A percentile compares a stretch with the other conserved stretches of the same genome.
Conservation (phyloP, 2,329 filamentous ascomycete genomes). For the Myriosclerotinia scirpicola region DNA sequence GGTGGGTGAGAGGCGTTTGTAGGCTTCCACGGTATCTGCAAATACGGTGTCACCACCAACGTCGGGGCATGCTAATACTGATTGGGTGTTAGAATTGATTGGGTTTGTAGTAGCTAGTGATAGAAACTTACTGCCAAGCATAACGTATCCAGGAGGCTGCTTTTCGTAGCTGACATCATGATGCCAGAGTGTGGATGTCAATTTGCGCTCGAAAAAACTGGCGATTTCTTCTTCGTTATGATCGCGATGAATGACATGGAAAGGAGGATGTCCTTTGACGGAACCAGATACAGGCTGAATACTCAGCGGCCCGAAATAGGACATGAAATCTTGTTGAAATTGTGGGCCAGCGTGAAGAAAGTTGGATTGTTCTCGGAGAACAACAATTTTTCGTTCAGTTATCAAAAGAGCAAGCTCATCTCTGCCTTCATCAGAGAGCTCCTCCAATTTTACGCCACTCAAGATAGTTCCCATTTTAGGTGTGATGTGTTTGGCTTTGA, state of each 20-base stretch:
- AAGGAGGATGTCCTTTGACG: slow-evolving; percentile 55
- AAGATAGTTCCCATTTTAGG: slow-evolving; percentile 47
- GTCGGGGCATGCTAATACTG: slow-evolving; percentile 42
- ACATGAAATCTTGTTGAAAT: slow-evolving; percentile 60
- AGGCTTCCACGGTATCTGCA: slow-evolving; percentile 68
- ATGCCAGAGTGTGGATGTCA: slow-evolving; percentile 66
- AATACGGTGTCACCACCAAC: slow-evolving; percentile 71
- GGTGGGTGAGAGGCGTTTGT: slow-evolving; percentile 45
- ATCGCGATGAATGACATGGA: slow-evolving; percentile 69
- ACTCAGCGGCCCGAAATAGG: slow-evolving; percentile 64
- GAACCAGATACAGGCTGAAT: slow-evolving; percentile 69
- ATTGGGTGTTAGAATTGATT: slow-evolving; percentile 4
- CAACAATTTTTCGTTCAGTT: slow-evolving; percentile 44
- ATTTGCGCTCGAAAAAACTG: slow-evolving; percentile 63
- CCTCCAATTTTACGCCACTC: slow-evolving; percentile 44
- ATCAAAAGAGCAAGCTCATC: slow-evolving; percentile 47
- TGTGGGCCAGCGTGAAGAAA: slow-evolving; percentile 57
- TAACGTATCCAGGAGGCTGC: slow-evolving; percentile 68
- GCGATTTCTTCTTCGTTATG: slow-evolving; percentile 57
- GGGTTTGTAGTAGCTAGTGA: background rate
- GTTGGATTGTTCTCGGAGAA: slow-evolving; percentile 54
- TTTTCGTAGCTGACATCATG: slow-evolving; percentile 69
- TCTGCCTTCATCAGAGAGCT: slow-evolving; percentile 42
- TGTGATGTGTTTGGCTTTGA: slow-evolving; percentile 58
- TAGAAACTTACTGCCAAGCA: slow-evolving; percentile 46